Base-by-base conservation (phyloP, 768 basidiomycete species). In the Mycena venus region DNA sequence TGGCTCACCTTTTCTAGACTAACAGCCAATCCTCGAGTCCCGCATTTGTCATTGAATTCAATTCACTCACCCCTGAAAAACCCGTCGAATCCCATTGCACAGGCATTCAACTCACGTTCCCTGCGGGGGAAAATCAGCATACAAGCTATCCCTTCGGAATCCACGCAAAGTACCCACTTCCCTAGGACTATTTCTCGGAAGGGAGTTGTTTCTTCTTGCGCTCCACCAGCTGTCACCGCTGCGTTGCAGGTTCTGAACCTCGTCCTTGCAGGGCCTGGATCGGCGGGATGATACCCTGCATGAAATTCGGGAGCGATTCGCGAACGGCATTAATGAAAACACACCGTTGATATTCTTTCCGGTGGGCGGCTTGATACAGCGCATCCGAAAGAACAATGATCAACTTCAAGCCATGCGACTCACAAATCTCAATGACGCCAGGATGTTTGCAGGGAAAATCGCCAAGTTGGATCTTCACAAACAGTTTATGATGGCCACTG, bases 391-490 rank as follows among this genome's bases (percentile, higher is more conserved):
- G 19, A 68, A 63, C 21, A 72, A 62, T 29, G 59, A 62, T 7
- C 73, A 72, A 27, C 36, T 74, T 23, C n/a, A 62, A 7, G 40
- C 31, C 2, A 23, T 75, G 32, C 64, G 58, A 23, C 47, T 75
- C 19, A 49, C 42, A 1, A 72, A 70, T 17, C 67, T 72, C 44
- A 76, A 68, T 55, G 66, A 70, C 29, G 42, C 58, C 10, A 59
- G 42, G 10, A 68, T 32, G 10, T 51, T 79, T 12, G 29, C 60
- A 12, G 40, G 17, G 1, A 51, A 66, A 25, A 58, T 49, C 2
- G 53, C 62, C 2, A 60, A 59, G n/a, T 42, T 79, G 14, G 42
- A 69, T 19, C 67, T 71, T 11, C 72, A 79, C 58, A 79, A 79
- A 62, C 63, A 71, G 38, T 71, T 77, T 11, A 36, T 73, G 27